Base-by-base conservation (phyloP, 352 stramenopile species). In the Thraustotheca clavata region DNA sequence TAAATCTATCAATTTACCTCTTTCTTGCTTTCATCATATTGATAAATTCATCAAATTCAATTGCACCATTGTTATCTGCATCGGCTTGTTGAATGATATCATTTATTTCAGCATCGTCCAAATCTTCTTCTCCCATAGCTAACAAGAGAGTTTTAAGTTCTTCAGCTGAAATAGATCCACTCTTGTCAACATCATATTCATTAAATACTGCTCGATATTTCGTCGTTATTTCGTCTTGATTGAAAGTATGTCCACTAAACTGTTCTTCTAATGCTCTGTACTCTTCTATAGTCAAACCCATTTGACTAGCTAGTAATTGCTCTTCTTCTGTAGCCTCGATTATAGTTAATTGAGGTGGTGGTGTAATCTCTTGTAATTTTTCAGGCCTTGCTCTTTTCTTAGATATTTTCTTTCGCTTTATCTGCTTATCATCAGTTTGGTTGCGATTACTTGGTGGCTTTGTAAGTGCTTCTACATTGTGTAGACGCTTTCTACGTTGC, bases 1-100 rank as follows among this genome's bases (percentile, higher is more conserved):
- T 14, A 29, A 6, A 29, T 12, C 22, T 14, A 14, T 14, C 6
- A 50, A 50, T 43, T 16, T 16, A 50, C 26, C 86, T 73, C 68
- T 91, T 90, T 4, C 83, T 74, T 27, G 83, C 82, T 5, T 82
- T 74, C 83, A 94, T 91, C 26, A 94, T 74, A 2, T 52, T 75
- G 22, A 92, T 77, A 39, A 88, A 93, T 62, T 93, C 86, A 29
- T 79, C 67, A 49, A 91, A 89, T 48, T 93, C 71, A 62, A 94
- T 89, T 54, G 81, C 74, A 8, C 82, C 83, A 65, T 92, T 82
- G 32, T 76, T 69, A 50, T 94, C 75, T 16, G 72, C 76, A 62
- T 93, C 82, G 0, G 83, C 83, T 62, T 89, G 81, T 9, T 67
- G 43, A 36, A 91, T 79, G 14, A 91, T 76, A 0, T 68, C 69